phyloP scores from a whole-genome alignment of 352 stramenopile genomes.

The Phytophthora constricta region DNA sequence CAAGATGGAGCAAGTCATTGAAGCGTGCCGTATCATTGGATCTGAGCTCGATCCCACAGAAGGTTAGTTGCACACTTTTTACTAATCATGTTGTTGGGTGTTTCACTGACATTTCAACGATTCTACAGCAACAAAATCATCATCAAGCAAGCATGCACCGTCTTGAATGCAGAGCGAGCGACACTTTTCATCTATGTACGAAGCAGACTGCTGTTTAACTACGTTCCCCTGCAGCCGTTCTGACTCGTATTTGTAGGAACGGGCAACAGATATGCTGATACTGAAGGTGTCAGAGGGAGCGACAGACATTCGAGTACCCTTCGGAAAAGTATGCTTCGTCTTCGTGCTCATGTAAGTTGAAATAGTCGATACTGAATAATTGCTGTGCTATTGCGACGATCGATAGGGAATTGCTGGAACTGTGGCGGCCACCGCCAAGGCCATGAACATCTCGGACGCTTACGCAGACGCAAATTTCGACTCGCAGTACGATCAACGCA shows the following conservation, averaged over 20 bases:
- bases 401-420: slow-evolving; percentile 87
- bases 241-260: slow-evolving; percentile 51
- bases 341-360: no score
- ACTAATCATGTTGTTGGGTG: no score
- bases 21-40: slow-evolving; percentile 81
- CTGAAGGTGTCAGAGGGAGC: slow-evolving; percentile 89
- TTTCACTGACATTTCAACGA: background rate
- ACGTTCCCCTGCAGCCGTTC: background rate
- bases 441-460: slow-evolving; percentile 92
- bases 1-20: slow-evolving; percentile 79
- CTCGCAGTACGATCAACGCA: slow-evolving; percentile 90
- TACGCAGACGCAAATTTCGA: slow-evolving; percentile 95
- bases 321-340: slow-evolving; percentile 80
- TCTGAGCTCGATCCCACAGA: slow-evolving; percentile 78
- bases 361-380: no score
- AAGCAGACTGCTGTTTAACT: background rate
- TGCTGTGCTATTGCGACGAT: background rate
- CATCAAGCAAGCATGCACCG: slow-evolving; percentile 85
- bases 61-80: slow-evolving; percentile 60
- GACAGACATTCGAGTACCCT: slow-evolving; percentile 85
- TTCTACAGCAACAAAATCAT: slow-evolving; percentile 78
- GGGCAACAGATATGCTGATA: slow-evolving; percentile 77
- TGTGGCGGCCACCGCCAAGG: slow-evolving; percentile 79
- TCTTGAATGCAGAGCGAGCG: slow-evolving; percentile 90
- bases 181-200: slow-evolving; percentile 90